Evolutionary conservation across 495 filamentous ascomycete genomes (phyloP).

Genomic region (Poronia punctata): DNA sequence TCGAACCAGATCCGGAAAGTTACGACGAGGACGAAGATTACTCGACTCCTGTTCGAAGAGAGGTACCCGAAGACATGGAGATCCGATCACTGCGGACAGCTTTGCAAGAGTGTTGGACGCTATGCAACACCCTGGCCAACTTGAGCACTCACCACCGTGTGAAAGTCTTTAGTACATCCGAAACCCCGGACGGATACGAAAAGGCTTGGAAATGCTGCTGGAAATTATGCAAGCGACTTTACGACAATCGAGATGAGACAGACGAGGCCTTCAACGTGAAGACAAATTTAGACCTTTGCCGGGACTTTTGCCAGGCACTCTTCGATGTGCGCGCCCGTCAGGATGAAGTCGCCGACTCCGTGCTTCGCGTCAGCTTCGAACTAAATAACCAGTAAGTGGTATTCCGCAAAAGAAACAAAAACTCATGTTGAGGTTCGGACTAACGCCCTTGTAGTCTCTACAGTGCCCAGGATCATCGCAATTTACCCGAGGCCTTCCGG

Average conservation of each 20-base stretch:
- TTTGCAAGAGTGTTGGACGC: constrained; percentile 84
- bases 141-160: constrained; percentile 80
- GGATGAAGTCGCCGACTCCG: constrained; percentile 73
- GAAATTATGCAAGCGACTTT: constrained; percentile 81
- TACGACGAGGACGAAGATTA: constrained; percentile 36
- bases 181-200: constrained; percentile 68
- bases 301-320: constrained; percentile 83
- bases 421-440: too few species aligned
- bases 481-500: constrained; percentile 77
- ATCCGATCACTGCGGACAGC: constrained; percentile 67
- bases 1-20: constrained; percentile 24
- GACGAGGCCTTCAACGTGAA: constrained; percentile 60
- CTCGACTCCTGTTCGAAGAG: constrained; percentile 30
- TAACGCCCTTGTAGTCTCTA: too few species aligned
- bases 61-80: constrained; percentile 51
- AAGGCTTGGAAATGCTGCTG: constrained; percentile 89
- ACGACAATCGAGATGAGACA: constrained; percentile 68
- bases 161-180: constrained; percentile 62
- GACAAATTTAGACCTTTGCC: constrained; percentile 76
- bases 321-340: constrained; percentile 74
- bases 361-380: constrained; percentile 85
- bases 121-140: constrained; percentile 83
- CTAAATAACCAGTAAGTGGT: constrained; percentile 71
- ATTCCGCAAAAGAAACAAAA: too few species aligned
- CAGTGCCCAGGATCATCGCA: constrained; percentile 75